A percentile compares a stretch with the other conserved stretches of the same genome.
These are phyloP conservation scores for Xenoacremonium recifei DNA, from an alignment of 2,329 filamentous ascomycete species.

Conservation along the genomic window DNA sequence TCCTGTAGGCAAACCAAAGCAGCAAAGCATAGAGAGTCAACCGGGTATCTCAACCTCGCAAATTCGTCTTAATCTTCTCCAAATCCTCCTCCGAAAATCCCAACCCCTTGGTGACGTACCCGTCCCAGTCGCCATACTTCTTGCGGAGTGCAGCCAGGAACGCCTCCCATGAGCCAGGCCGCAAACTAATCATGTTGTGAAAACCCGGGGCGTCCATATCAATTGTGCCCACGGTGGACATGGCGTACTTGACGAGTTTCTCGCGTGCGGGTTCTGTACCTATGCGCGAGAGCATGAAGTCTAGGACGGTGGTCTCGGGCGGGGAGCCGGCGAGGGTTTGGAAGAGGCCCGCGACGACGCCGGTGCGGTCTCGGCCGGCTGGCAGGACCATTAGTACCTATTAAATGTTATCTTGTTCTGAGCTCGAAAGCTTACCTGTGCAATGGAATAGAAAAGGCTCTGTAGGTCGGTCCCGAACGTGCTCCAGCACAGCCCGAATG, in stretches of 20 bases:
- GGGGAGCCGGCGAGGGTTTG: constrained; percentile 48
- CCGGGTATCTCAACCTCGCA: no score
- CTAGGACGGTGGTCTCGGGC: constrained; percentile 40
- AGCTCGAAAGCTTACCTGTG: constrained; percentile 51
- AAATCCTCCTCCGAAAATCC: constrained; percentile 47
- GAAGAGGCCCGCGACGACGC: constrained; percentile 50
- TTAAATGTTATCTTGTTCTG: not conserved
- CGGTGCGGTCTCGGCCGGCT: constrained; percentile 57
- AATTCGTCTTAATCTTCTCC: constrained; percentile 45
- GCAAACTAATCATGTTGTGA: constrained; percentile 45
- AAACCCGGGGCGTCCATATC: constrained; percentile 46
- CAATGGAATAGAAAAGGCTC: constrained; percentile 54
- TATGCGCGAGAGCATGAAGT: constrained; percentile 55
- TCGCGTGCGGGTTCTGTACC: constrained; percentile 51
- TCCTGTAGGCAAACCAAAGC: no score
- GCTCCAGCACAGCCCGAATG: constrained; percentile 45
- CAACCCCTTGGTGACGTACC: constrained; percentile 44
- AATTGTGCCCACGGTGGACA: constrained; percentile 34
- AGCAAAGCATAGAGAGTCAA: no score
- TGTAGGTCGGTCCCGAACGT: constrained; percentile 43
- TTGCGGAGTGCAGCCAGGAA: constrained; percentile 43
- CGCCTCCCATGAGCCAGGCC: constrained; percentile 42
- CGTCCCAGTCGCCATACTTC: constrained; percentile 48
- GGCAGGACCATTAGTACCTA: no score
- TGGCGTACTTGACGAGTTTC: constrained; percentile 43